Percentiles rank a stretch among this genome's conserved stretches.
These are phyloP conservation scores for Candida xyloterini DNA, from an alignment of 805 yeast species.

Conservation along the genomic window DNA sequence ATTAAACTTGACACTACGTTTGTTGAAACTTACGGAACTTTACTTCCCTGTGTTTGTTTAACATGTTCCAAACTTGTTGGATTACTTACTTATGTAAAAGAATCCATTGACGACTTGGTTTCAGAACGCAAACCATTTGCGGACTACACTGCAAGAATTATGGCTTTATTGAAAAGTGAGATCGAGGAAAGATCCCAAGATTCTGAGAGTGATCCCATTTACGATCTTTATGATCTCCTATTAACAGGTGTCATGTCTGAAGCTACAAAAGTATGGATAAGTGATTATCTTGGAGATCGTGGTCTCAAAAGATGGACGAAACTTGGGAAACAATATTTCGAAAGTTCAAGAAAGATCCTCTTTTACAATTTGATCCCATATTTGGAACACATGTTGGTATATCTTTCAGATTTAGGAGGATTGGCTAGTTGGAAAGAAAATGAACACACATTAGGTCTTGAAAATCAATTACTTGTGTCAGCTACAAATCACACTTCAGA, in stretches of 20 bases:
- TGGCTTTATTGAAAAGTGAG: constrained; percentile 38
- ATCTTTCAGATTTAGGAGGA: constrained; percentile 42
- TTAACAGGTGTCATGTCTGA: constrained; percentile 54
- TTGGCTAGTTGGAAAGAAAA: constrained; percentile 37
- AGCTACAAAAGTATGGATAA: constrained; percentile 54
- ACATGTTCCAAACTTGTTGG: constrained; percentile 37
- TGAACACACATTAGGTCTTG: constrained; percentile 19
- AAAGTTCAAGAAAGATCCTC: constrained; percentile 43
- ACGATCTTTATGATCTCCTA: constrained; percentile 45
- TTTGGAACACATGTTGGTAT: constrained; percentile 50
- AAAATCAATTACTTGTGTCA: constrained; percentile 14
- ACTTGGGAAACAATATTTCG: constrained; percentile 49
- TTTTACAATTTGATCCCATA: constrained; percentile 53
- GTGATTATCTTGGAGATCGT: constrained; percentile 64
- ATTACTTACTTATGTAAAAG: constrained; percentile 34
- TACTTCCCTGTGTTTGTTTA: constrained; percentile 32
- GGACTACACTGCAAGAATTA: constrained; percentile 36
- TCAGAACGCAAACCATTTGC: constrained; percentile 35
- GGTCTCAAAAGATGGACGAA: constrained; percentile 56
- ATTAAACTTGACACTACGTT: constrained; percentile 27
- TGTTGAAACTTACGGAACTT: constrained; percentile 27
- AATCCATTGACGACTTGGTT: constrained; percentile 28
- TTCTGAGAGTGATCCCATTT: constrained; percentile 30
- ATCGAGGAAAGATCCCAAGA: constrained; percentile 19
- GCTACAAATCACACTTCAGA: constrained; percentile 20